These are phyloP conservation scores for Phialocephala subalpina DNA, from an alignment of 2,329 filamentous ascomycete genomes.

Conservation along the genomic window DNA sequence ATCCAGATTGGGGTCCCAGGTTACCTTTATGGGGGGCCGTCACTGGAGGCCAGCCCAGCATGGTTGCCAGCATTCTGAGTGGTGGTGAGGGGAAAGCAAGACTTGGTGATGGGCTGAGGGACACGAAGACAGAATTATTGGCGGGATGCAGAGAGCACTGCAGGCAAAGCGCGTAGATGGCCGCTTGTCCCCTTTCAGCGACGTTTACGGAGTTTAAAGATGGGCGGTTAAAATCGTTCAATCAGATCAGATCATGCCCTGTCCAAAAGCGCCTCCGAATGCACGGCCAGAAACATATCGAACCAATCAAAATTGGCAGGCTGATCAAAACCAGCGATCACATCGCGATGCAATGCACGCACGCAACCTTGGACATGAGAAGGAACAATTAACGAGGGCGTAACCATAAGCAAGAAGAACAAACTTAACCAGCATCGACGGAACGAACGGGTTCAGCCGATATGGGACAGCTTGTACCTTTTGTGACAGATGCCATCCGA, in stretches of 20 bases:
- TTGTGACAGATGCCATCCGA: neutral
- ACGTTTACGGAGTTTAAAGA: neutral
- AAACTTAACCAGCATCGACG: neutral
- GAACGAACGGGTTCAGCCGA: constrained; percentile 7
- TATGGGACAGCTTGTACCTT: neutral
- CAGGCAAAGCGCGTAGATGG: neutral
- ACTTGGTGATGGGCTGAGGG: constrained; percentile 18
- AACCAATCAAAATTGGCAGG: neutral
- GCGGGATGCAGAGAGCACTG: neutral
- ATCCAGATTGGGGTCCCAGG: constrained; percentile 33
- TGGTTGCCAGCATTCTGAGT: constrained; percentile 13
- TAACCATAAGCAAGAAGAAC: neutral
- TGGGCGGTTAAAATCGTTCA: neutral
- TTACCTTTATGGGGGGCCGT: constrained; percentile 41
- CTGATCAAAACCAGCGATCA: neutral
- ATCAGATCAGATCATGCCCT: neutral
- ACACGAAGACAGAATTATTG: constrained; percentile 5
- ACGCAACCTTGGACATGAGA: neutral
- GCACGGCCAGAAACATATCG: neutral
- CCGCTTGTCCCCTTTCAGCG: neutral
- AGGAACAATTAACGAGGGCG: neutral
- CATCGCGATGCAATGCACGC: neutral
- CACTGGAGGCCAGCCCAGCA: constrained; percentile 23
- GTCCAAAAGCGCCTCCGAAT: neutral
- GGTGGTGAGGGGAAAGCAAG: constrained; percentile 10